Percentiles rank a stretch among this genome's conserved stretches.
These are phyloP conservation scores for Penicillium sp. DNA, from an alignment of 2,329 filamentous ascomycete species.

Conservation along the genomic window DNA sequence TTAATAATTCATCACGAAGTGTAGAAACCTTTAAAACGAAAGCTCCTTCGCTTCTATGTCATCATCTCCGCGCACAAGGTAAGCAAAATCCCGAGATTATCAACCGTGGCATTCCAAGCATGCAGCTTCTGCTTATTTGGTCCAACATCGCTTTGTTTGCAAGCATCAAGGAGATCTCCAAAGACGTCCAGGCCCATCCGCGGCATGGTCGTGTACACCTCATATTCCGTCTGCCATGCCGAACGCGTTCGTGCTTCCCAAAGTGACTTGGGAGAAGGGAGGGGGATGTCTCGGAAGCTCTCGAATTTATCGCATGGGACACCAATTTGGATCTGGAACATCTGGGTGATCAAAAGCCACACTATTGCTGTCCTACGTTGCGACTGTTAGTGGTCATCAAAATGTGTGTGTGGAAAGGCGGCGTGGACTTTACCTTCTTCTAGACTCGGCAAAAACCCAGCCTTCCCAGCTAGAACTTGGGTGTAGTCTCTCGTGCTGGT, in stretches of 20 bases:
- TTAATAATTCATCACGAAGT: too few relatives aligned
- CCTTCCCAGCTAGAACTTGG: conserved; percentile 3
- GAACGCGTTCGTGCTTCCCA: conserved; percentile 2
- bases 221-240: conserved; percentile 5
- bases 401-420: background rate
- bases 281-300: background rate
- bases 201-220: conserved; percentile 1
- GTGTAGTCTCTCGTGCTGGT: conserved; percentile 4
- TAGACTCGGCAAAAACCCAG: conserved; percentile 7
- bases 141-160: background rate
- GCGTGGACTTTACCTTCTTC: background rate
- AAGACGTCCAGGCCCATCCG: conserved; percentile 1
- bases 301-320: background rate
- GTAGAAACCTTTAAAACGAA: background rate
- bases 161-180: conserved; percentile 6
- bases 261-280: background rate
- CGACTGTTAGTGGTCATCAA: background rate
- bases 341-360: conserved; percentile 5
- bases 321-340: conserved; percentile 1
- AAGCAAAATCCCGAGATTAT: conserved; percentile 1
- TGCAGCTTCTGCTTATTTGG: background rate
- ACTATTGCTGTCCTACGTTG: background rate
- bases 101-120: background rate
- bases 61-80: conserved; percentile 3
- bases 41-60: background rate